These are phyloP conservation scores for Boehmeria nivea DNA, from an alignment of 306 rosid species.

Conservation along the genomic window DNA sequence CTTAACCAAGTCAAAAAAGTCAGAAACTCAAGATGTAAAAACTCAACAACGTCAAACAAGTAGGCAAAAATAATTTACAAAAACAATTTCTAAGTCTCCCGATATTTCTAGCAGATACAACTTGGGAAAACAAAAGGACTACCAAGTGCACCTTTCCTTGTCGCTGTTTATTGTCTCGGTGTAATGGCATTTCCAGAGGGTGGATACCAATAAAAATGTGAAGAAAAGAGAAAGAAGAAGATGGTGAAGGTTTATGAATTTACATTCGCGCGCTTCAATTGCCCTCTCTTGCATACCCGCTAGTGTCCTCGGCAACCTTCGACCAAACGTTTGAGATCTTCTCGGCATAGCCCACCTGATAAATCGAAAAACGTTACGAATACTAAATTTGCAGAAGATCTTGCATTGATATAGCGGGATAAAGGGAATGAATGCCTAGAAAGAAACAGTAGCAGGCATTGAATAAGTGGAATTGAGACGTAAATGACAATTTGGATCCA, in stretches of 20 bases:
- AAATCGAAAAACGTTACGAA: not conserved
- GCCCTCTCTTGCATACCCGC: constrained; percentile 47
- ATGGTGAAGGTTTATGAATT: constrained; percentile 27
- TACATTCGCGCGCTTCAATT: constrained; percentile 44
- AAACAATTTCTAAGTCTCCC: constrained; percentile 2
- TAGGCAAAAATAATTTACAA: constrained; percentile 18
- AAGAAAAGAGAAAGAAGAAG: not conserved
- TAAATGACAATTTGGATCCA: no score
- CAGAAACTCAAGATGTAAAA: not conserved
- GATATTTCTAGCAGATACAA: constrained; percentile 23
- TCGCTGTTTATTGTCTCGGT: constrained; percentile 19
- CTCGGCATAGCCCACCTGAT: constrained; percentile 90
- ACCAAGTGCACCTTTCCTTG: constrained; percentile 6
- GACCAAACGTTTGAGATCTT: constrained; percentile 89
- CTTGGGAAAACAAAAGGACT: constrained; percentile 20
- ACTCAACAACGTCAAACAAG: constrained; percentile 9
- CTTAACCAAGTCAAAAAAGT: not conserved
- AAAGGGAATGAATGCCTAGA: not conserved
- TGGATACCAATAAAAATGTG: constrained; percentile 14
- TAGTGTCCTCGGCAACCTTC: constrained; percentile 78
- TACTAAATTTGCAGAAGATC: not conserved
- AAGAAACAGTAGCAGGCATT: no score
- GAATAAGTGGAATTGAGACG: no score
- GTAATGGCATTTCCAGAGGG: constrained; percentile 21
- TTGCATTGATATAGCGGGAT: no score